Base-by-base conservation (phyloP, 352 stramenopile species). In the Pythium rhizo-oryzae region DNA sequence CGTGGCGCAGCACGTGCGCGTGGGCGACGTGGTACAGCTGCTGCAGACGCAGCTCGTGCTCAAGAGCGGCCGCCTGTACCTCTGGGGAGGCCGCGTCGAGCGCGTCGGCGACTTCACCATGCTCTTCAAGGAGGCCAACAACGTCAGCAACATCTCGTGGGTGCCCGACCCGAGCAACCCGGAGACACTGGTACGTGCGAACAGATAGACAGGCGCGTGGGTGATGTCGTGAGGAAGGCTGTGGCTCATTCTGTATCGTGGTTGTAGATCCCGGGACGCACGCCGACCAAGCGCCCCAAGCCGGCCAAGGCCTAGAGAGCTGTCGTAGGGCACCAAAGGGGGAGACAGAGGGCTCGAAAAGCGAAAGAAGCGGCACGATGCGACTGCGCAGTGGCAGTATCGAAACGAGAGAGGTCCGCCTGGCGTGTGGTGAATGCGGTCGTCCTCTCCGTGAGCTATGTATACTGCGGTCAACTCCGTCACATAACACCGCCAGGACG, bases 81-180 rank as follows among this genome's bases (percentile, higher is more conserved):
- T 93, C 55, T 94, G 80, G 81, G 84, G 85, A 41, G 86, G 88
- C 46, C 89, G 89, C 43, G 79, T 94, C 59, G 88, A 96, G 71
- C 86, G 88, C 54, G 81, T 93, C 33, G 88, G 88, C 59, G 88
- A 96, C 51, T 96, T 94, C 71, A 77, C 88, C 13, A 70, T 94
- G 81, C 78, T 94, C 11, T 96, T 96, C 62, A 96, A 96, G 65
- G 88, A 96, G 74, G 76, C 73, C 30, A 55, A 76, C 63, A 94
- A 96, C 59, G 79, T 96, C 51, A 96, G 86, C 79, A 93, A 78
- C 57, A 70, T 94, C 67, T 80, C 85, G 33, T 96, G 88, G 81
- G 81, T 91, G 41, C 92, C 93, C 50, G 88, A 96, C 68, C 84
- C 84, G 18, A 78, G 72, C 46, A 90, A 93, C 62, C 83, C 82